Evolutionary conservation across 192 early-diverging fungal species (phyloP).

Genomic region (Oehlia diaphana): DNA sequence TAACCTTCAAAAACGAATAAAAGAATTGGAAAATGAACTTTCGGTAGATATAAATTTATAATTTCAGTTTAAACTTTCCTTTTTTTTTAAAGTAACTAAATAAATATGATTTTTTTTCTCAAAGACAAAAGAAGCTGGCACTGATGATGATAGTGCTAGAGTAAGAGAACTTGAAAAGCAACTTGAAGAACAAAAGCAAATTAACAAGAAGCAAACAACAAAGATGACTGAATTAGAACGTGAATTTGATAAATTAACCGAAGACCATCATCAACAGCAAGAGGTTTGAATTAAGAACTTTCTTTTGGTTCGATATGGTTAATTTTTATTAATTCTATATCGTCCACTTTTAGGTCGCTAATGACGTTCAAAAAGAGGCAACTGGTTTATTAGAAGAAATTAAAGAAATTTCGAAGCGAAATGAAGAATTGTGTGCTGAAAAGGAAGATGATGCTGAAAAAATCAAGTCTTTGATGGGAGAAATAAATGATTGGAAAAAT

Average conservation of each 20-base stretch:
- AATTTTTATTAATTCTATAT: not conserved
- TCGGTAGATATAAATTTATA: slow-evolving; percentile 31
- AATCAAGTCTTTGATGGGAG: slow-evolving; percentile 42
- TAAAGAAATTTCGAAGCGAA: slow-evolving; percentile 57
- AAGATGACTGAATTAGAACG: slow-evolving; percentile 49
- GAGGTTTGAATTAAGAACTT: slow-evolving; percentile 47
- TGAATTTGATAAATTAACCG: slow-evolving; percentile 64
- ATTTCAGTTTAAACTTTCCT: too few species aligned
- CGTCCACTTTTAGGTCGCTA: slow-evolving; percentile 53
- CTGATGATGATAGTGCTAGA: slow-evolving; percentile 33
- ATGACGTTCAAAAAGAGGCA: slow-evolving; percentile 70
- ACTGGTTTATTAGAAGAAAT: slow-evolving; percentile 71
- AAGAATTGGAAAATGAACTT: slow-evolving; percentile 66
- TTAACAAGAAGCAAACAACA: slow-evolving; percentile 35
- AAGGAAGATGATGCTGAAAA: slow-evolving; percentile 46
- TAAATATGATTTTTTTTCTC: not conserved
- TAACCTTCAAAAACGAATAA: slow-evolving; percentile 63
- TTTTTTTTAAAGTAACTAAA: not conserved
- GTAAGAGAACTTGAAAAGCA: slow-evolving; percentile 40
- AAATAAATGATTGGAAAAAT: slow-evolving; percentile 37
- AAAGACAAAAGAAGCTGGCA: not conserved
- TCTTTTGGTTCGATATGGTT: not conserved
- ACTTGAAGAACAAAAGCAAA: slow-evolving; percentile 39
- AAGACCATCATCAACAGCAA: slow-evolving; percentile 73
- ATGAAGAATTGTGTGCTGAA: slow-evolving; percentile 53